Percentiles rank a stretch among this genome's conserved stretches.
These are phyloP conservation scores for Penicillium frequentans DNA, from an alignment of 2,329 filamentous ascomycete genomes.

Conservation along the genomic window DNA sequence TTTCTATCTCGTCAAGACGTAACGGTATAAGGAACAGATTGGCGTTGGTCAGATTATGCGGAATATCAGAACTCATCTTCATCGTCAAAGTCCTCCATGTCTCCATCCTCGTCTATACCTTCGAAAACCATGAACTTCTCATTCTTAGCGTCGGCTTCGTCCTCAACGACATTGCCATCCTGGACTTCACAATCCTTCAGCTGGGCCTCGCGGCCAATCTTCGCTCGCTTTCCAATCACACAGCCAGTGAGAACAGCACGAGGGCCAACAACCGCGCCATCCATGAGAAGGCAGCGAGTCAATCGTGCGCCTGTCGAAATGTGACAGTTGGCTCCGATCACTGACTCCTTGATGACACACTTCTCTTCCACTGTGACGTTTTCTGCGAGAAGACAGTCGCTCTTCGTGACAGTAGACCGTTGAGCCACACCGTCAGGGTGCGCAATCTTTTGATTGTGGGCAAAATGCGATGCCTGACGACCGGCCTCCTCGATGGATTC, in stretches of 20 bases:
- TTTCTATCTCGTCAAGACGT: conserved; percentile 6
- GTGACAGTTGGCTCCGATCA: conserved; percentile 83
- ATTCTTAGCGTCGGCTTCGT: conserved; percentile 66
- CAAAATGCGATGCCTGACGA: conserved; percentile 66
- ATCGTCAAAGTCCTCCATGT: conserved; percentile 32
- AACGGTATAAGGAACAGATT: conserved; percentile 1
- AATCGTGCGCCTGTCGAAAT: conserved; percentile 84
- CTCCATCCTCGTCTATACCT: conserved; percentile 36
- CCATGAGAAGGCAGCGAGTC: conserved; percentile 88
- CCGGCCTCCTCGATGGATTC: conserved; percentile 64
- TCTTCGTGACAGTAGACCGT: conserved; percentile 76
- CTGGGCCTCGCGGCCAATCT: conserved; percentile 78
- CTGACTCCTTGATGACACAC: conserved; percentile 86
- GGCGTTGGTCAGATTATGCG: not conserved
- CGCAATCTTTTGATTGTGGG: conserved; percentile 76
- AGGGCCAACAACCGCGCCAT: conserved; percentile 81
- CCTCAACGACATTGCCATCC: conserved; percentile 77
- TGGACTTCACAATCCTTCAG: conserved; percentile 90
- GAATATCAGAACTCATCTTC: conserved; percentile 7
- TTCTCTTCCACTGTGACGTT: conserved; percentile 90
- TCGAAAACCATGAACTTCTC: conserved; percentile 62
- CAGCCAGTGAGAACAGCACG: conserved; percentile 84
- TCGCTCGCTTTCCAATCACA: conserved; percentile 76
- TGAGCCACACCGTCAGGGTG: conserved; percentile 79
- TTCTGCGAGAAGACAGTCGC: conserved; percentile 79